Conservation (phyloP, 2,329 filamentous ascomycete species). For the Fusarium virguliforme region DNA sequence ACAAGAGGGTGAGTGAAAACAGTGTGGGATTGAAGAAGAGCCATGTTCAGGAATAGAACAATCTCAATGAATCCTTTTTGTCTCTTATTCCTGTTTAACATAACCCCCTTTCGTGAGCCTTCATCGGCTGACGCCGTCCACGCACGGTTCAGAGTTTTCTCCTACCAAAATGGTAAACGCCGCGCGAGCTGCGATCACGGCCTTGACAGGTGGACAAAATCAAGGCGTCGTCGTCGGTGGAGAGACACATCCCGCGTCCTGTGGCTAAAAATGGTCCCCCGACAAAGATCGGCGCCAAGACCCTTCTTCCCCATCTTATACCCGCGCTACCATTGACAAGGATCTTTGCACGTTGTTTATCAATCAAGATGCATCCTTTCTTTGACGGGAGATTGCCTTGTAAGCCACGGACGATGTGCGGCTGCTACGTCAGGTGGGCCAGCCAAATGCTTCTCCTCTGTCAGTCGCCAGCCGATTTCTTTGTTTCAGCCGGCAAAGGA, state of each 20-base stretch:
- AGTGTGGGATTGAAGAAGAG: no score
- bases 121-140: slow-evolving; percentile 6
- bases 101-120: background rate
- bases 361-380: slow-evolving; percentile 30
- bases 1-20: background rate
- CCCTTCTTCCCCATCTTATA: slow-evolving; percentile 20
- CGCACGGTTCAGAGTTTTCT: slow-evolving; percentile 16
- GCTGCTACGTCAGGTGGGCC: background rate
- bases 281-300: slow-evolving; percentile 34
- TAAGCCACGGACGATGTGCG: background rate
- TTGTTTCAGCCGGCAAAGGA: background rate
- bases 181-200: slow-evolving; percentile 11
- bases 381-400: slow-evolving; percentile 3
- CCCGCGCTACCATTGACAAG: slow-evolving; percentile 19
- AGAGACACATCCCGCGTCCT: background rate
- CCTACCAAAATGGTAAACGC: slow-evolving; percentile 26
- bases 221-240: slow-evolving; percentile 17
- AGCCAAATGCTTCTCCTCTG: background rate
- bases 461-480: background rate
- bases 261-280: slow-evolving; percentile 20
- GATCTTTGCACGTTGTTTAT: slow-evolving; percentile 39
- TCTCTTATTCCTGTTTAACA: no score
- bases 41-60: no score
- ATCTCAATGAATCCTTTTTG: no score
- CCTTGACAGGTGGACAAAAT: slow-evolving; percentile 26